Conservation (phyloP, 495 filamentous ascomycete species). For the Penicillium roqueforti region DNA sequence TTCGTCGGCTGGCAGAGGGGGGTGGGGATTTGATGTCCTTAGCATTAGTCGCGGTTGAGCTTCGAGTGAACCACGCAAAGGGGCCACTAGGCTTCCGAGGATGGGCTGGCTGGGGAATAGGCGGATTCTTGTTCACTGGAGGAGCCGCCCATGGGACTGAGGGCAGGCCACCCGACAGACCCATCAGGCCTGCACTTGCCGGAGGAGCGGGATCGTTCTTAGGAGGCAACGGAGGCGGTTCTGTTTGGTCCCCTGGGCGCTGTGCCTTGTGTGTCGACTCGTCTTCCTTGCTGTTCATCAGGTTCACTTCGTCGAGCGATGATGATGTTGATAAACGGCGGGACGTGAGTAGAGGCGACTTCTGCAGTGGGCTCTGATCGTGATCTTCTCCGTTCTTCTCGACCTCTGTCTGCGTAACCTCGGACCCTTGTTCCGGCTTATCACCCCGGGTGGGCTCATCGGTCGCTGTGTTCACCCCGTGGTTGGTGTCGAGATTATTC, state of each 20-base stretch:
- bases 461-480: slow-evolving; percentile 10
- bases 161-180: slow-evolving; percentile 48
- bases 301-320: slow-evolving; percentile 64
- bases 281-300: slow-evolving; percentile 53
- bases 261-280: slow-evolving; percentile 27
- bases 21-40: slow-evolving; percentile 58
- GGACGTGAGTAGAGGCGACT: slow-evolving; percentile 55
- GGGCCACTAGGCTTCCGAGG: slow-evolving; percentile 71
- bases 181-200: slow-evolving; percentile 41
- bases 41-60: slow-evolving; percentile 46
- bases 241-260: slow-evolving; percentile 27
- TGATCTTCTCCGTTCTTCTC: slow-evolving; percentile 33
- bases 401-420: slow-evolving; percentile 8
- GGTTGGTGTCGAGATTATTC: slow-evolving; percentile 1
- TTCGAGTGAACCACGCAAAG: slow-evolving; percentile 82
- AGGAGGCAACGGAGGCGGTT: slow-evolving; percentile 47
- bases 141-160: slow-evolving; percentile 49
- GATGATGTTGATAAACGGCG: slow-evolving; percentile 59
- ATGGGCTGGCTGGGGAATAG: slow-evolving; percentile 41
- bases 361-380: slow-evolving; percentile 33
- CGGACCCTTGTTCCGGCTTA: slow-evolving; percentile 20
- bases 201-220: slow-evolving; percentile 45
- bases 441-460: slow-evolving; percentile 17
- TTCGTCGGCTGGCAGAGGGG: slow-evolving; percentile 48
- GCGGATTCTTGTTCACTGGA: slow-evolving; percentile 36